Conservation (phyloP, 139 green algal genomes). For the Picochlorum sp. region DNA sequence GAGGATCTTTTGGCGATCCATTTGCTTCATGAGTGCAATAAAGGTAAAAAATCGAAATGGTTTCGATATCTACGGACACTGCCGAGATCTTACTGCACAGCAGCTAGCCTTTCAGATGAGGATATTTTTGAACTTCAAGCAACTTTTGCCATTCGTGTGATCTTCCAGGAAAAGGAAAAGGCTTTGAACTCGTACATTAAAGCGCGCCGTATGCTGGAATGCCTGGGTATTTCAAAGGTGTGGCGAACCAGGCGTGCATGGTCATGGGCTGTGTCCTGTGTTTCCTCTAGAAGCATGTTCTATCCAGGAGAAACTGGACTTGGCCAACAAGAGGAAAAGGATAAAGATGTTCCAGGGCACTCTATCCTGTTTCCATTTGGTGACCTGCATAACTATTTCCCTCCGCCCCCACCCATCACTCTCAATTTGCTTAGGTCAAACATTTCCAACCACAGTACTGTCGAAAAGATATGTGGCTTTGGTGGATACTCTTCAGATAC, state of each 20-base stretch:
- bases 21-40: conserved; percentile 54
- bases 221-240: background rate
- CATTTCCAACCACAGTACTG: background rate
- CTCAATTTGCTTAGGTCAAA: conserved; percentile 14
- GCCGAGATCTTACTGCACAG: conserved; percentile 40
- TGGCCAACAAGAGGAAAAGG: too few relatives aligned
- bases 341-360: too few relatives aligned
- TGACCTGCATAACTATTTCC: conserved; percentile 80
- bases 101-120: conserved; percentile 19
- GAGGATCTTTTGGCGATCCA: conserved; percentile 50
- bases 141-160: conserved; percentile 7
- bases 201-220: background rate
- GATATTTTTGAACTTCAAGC: conserved; percentile 36
- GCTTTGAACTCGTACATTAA: background rate
- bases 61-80: conserved; percentile 54
- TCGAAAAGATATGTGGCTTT: background rate
- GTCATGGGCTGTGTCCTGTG: conserved; percentile 48
- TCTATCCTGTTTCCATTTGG: conserved; percentile 70
- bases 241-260: background rate
- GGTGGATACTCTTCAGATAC: too few relatives aligned
- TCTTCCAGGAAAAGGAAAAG: conserved; percentile 9
- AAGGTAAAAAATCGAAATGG: conserved; percentile 41
- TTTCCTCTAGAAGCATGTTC: conserved; percentile 66
- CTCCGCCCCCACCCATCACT: conserved; percentile 40
- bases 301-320: conserved; percentile 46